Evolutionary conservation across 768 basidiomycete species (phyloP).

Genomic region (Boletus vermiculosoides): DNA sequence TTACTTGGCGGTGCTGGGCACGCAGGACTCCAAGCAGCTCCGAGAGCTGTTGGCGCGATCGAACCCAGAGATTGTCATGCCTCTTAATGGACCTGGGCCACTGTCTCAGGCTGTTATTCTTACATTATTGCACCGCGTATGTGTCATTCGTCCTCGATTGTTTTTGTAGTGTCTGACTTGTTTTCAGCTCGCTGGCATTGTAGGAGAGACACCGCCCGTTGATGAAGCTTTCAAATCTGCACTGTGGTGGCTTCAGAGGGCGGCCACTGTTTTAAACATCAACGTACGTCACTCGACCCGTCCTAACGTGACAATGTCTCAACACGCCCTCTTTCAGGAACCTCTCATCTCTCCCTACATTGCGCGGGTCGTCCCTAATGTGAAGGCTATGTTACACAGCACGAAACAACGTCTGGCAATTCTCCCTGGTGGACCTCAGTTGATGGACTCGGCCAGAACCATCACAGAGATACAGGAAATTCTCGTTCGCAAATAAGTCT

Average conservation of each 20-base stretch:
- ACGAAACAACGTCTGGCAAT: slow-evolving; percentile 79
- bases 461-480: slow-evolving; percentile 76
- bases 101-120: slow-evolving; percentile 83
- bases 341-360: slow-evolving; percentile 81
- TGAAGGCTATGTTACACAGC: slow-evolving; percentile 71
- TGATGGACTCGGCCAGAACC: slow-evolving; percentile 65
- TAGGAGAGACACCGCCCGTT: slow-evolving; percentile 71
- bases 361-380: slow-evolving; percentile 75
- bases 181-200: slow-evolving; percentile 63
- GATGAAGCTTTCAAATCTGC: slow-evolving; percentile 82
- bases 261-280: slow-evolving; percentile 67
- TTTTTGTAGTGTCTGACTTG: neutral
- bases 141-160: slow-evolving; percentile 28
- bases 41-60: slow-evolving; percentile 71
- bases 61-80: slow-evolving; percentile 80
- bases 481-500: slow-evolving; percentile 46
- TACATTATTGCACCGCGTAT: slow-evolving; percentile 78
- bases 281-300: slow-evolving; percentile 44
- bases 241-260: slow-evolving; percentile 85
- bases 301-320: neutral
- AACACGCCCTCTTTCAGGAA: slow-evolving; percentile 44
- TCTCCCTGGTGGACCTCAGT: slow-evolving; percentile 67
- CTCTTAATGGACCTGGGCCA: slow-evolving; percentile 62
- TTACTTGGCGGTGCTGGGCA: slow-evolving; percentile 73
- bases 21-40: slow-evolving; percentile 71